These are phyloP conservation scores for Mortierella antarctica DNA, from an alignment of 192 early-diverging fungal species.

Conservation along the genomic window DNA sequence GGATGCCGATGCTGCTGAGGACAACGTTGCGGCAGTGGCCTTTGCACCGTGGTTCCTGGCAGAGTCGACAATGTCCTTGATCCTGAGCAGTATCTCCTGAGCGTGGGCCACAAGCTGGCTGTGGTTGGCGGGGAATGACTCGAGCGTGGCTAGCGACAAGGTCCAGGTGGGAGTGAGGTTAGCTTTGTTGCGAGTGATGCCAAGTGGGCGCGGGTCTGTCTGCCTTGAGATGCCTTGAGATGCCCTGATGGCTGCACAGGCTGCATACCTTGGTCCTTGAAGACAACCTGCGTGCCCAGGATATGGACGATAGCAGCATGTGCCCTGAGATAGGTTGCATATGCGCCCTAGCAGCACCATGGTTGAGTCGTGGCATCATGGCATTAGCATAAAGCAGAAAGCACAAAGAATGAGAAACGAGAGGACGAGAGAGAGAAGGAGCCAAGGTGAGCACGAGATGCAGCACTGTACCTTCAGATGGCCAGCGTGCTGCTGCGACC, in stretches of 20 bases:
- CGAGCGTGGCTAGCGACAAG: constrained; percentile 10
- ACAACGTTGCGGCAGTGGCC: background rate
- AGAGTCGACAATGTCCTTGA: constrained; percentile 38
- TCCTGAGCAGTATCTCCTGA: constrained; percentile 40
- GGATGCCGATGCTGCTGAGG: background rate
- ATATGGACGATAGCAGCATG: constrained; percentile 17
- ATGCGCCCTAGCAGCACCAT: constrained; percentile 20
- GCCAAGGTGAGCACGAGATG: no score
- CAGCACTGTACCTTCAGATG: constrained; percentile 25
- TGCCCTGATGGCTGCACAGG: background rate
- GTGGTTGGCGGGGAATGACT: constrained; percentile 31
- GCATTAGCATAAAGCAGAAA: background rate
- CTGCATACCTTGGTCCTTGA: constrained; percentile 34
- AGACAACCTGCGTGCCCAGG: constrained; percentile 27
- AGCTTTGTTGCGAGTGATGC: no score
- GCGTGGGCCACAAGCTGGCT: constrained; percentile 38
- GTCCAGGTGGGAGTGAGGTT: background rate
- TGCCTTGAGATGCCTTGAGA: no score
- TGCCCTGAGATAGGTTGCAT: constrained; percentile 29
- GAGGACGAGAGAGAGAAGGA: background rate
- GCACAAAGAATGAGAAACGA: background rate
- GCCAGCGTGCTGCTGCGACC: constrained; percentile 26
- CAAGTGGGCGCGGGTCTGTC: no score
- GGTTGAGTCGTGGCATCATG: background rate
- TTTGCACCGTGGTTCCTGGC: constrained; percentile 8